Evolutionary conservation across 306 rosid species (phyloP).

Genomic region (Malus orientalis): DNA sequence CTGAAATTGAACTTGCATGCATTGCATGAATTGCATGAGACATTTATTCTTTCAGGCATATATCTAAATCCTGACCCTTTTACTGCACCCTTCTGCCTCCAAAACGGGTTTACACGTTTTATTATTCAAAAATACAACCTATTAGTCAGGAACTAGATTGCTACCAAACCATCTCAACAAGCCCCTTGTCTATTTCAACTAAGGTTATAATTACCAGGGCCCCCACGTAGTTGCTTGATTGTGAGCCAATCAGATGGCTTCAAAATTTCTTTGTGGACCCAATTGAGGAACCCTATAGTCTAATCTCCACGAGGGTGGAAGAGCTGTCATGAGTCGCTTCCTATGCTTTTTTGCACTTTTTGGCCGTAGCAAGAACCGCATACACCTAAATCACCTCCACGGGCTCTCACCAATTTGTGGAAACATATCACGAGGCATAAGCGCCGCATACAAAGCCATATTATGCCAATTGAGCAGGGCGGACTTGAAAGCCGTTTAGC

Average conservation of each 20-base stretch:
- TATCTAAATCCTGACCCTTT: neutral
- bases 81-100: neutral
- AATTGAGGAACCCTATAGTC: neutral
- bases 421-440: constrained; percentile 3
- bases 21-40: neutral
- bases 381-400: neutral
- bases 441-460: neutral
- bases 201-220: neutral
- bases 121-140: neutral
- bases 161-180: neutral
- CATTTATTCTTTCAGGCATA: neutral
- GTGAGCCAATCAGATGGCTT: neutral
- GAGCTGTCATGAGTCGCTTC: neutral
- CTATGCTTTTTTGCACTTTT: neutral
- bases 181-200: neutral
- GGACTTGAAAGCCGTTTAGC: neutral
- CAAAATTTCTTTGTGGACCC: neutral
- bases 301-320: neutral
- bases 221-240: neutral
- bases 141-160: no score
- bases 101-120: neutral
- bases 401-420: neutral
- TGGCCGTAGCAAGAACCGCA: neutral
- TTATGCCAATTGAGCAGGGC: neutral
- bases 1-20: no score